Evolutionary conservation across 306 rosid species (phyloP).

Genomic region (Trichosanthes truncata): DNA sequence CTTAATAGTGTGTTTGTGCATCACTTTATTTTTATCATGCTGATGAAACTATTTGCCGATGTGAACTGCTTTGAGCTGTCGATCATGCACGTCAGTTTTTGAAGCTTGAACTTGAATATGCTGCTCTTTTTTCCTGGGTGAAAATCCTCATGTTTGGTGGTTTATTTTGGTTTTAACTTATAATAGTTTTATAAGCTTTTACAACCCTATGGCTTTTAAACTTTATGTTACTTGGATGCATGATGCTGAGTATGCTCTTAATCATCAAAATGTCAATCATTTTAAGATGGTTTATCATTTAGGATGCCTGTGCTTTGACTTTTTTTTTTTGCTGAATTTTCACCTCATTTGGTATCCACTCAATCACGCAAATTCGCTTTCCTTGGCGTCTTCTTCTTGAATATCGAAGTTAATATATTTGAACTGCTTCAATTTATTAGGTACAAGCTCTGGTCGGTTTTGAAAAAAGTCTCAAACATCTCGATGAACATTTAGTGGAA

Average conservation of each 20-base stretch:
- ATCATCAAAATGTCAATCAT: not conserved
- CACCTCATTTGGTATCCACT: not conserved
- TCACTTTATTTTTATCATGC: no score
- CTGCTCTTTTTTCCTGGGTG: not conserved
- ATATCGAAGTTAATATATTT: conserved; percentile 8
- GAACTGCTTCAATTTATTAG: conserved; percentile 28
- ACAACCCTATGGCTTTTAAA: not conserved
- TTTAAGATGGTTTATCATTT: not conserved
- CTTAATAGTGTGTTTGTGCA: not conserved
- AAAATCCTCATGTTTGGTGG: not conserved
- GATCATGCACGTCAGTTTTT: not conserved
- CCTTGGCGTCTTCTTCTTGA: not conserved
- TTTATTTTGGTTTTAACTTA: not conserved
- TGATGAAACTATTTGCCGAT: not conserved
- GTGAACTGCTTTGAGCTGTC: not conserved
- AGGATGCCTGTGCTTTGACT: not conserved
- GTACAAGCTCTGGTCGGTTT: conserved; percentile 97
- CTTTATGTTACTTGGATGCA: not conserved
- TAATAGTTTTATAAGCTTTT: not conserved
- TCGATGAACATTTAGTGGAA: conserved; percentile 80
- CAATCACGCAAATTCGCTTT: not conserved
- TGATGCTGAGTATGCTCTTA: not conserved
- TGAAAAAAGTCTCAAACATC: conserved; percentile 77
- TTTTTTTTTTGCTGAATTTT: not conserved
- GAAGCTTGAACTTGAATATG: not conserved